These are phyloP conservation scores for Pyricularia grisea DNA, from an alignment of 2,329 filamentous ascomycete species.

Conservation along the genomic window DNA sequence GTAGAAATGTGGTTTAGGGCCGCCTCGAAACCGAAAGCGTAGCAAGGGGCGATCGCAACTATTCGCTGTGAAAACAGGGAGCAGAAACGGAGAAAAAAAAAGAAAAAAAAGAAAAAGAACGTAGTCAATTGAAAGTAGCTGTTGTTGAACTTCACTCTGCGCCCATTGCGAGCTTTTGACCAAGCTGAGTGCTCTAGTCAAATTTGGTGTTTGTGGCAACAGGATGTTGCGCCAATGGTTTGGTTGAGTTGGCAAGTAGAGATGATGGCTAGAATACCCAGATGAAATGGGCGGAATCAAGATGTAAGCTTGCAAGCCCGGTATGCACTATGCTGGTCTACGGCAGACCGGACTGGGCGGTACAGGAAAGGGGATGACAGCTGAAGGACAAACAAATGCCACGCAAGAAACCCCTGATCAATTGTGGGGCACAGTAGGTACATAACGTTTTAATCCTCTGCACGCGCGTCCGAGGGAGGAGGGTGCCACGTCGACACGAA, in stretches of 20 bases:
- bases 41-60: background rate
- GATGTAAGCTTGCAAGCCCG: background rate
- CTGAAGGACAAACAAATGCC: background rate
- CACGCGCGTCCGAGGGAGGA: background rate
- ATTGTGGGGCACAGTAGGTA: background rate
- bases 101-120: background rate
- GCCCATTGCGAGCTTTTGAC: background rate
- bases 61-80: background rate
- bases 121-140: background rate
- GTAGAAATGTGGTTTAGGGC: background rate
- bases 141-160: background rate
- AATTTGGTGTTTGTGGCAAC: background rate
- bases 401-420: background rate
- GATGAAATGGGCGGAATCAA: background rate
- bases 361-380: background rate
- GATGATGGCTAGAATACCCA: background rate
- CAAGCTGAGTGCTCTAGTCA: background rate
- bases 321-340: background rate
- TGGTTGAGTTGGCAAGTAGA: background rate
- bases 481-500: background rate
- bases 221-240: background rate
- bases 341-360: background rate
- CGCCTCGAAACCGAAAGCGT: background rate
- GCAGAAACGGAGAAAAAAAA: background rate
- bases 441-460: background rate